Evolutionary conservation across 768 basidiomycete species (phyloP), one percentile per base, ranked within the genome.

Genomic region (Lentinula edodes): DNA sequence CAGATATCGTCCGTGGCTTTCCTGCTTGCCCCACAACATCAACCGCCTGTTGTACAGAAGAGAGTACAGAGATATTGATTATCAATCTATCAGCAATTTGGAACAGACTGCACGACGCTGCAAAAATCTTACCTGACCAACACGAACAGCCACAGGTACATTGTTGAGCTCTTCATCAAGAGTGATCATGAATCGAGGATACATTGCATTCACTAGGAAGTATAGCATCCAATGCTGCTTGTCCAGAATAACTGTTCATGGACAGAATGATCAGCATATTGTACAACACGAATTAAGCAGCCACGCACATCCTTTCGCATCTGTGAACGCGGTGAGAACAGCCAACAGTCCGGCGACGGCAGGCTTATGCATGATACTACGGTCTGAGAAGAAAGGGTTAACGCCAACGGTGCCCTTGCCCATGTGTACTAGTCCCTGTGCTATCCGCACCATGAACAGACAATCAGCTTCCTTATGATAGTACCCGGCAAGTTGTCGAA

Each of bases 191-290:
- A 98, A 98, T 61, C 95, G 88, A 39, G 97, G 97, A 76, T 93
- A 96, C 97, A 99, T 98, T 62, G 95, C 91, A 2, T 94, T 89
- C 6, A 88, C 88, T 34, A 98, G 83, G 84, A 95, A 95, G 78
- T 92, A 99, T 61, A 98, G 77, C 94, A 98, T 97, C 97, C 97
- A 99, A 75, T 98, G 97, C 66, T 92, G 90, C 73, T 89, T 95
- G 71, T 95, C 93, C 16, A 98, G 84, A 1, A 99, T 79, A 71
- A 99, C 95, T 97, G 63, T 16, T n/a, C 63, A 56, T 43, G 52
- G 39, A 55, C 9, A 20, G 55, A 18, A 57, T 12, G 60, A 35
- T 36, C 42, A 51, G 54, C 32, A 56, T 36, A 20, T 41, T 41
- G 54, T 5, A 42, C 51, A 35, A 20, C 13, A 34, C 32, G 58